Evolutionary conservation across 2,329 filamentous ascomycete genomes (phyloP).

Genomic region (Cladosporium phlei): DNA sequence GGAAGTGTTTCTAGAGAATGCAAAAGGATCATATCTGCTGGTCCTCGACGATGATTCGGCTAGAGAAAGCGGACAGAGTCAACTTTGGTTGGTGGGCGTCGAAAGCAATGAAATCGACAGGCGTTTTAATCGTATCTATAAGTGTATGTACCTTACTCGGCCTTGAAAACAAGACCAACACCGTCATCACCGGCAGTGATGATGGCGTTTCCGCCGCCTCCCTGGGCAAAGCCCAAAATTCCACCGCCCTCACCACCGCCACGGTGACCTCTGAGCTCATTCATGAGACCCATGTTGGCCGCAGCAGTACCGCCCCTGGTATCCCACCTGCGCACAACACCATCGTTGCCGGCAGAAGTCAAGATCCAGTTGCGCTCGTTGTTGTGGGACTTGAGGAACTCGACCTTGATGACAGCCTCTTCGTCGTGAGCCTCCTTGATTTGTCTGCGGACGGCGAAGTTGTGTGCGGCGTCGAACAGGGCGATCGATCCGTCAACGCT

Average conservation of each 20-base stretch:
- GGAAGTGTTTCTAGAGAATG: too few relatives aligned
- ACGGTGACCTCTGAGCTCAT: constrained; percentile 87
- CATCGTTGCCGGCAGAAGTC: constrained; percentile 88
- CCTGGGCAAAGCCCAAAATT: constrained; percentile 84
- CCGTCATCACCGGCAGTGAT: constrained; percentile 90
- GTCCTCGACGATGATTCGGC: too few relatives aligned
- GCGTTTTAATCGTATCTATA: too few relatives aligned
- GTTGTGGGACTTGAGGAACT: constrained; percentile 60
- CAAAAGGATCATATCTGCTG: too few relatives aligned
- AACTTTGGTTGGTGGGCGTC: too few relatives aligned
- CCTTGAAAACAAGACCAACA: constrained; percentile 62
- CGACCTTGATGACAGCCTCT: constrained; percentile 86
- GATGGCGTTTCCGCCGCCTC: constrained; percentile 65
- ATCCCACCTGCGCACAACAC: constrained; percentile 87
- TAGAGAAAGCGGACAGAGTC: too few relatives aligned
- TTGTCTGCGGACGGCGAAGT: constrained; percentile 79
- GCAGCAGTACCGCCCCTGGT: constrained; percentile 62
- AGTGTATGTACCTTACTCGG: constrained; percentile 12
- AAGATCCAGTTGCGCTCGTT: constrained; percentile 57
- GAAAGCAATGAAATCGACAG: too few relatives aligned
- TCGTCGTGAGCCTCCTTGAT: constrained; percentile 80
- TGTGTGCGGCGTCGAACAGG: constrained; percentile 79
- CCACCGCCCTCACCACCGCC: constrained; percentile 82
- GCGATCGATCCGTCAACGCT: constrained; percentile 67
- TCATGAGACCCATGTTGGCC: constrained; percentile 65